Conservation (phyloP, 331 rosid genomes). For the Spiraea crenata region DNA sequence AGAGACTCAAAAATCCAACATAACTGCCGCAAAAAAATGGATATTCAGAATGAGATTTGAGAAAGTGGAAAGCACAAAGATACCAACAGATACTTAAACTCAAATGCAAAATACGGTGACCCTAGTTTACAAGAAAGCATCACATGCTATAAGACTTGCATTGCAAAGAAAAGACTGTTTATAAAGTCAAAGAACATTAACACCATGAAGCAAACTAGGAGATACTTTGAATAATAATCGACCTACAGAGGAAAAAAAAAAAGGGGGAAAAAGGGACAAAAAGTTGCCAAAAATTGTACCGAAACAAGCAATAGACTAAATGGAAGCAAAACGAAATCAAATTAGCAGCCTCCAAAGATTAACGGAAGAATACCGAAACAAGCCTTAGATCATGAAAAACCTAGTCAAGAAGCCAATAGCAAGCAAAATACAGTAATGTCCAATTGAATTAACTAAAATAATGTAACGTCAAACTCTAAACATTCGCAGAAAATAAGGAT, state of each 20-base stretch:
- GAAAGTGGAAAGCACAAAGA: slow-evolving; percentile 28
- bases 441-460: neutral
- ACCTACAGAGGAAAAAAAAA: slow-evolving; percentile 23
- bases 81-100: slow-evolving; percentile 27
- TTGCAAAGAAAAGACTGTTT: slow-evolving; percentile 28
- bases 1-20: slow-evolving; percentile 14
- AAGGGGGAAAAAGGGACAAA: no score
- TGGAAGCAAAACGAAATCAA: slow-evolving; percentile 6
- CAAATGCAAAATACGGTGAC: slow-evolving; percentile 35
- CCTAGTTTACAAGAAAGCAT: slow-evolving; percentile 71
- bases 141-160: slow-evolving; percentile 48
- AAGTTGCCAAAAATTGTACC: neutral
- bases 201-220: slow-evolving; percentile 50
- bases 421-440: neutral
- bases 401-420: slow-evolving; percentile 20
- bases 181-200: slow-evolving; percentile 38
- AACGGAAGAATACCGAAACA: neutral
- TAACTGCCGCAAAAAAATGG: slow-evolving; percentile 21
- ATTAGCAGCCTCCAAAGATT: neutral
- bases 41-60: slow-evolving; percentile 18
- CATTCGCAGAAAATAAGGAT: neutral
- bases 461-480: no score
- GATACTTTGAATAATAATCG: slow-evolving; percentile 32
- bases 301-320: neutral
- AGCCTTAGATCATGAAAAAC: neutral